phyloP scores from a whole-genome alignment of 495 filamentous ascomycete species.

The Aspergillus egyptiacus region DNA sequence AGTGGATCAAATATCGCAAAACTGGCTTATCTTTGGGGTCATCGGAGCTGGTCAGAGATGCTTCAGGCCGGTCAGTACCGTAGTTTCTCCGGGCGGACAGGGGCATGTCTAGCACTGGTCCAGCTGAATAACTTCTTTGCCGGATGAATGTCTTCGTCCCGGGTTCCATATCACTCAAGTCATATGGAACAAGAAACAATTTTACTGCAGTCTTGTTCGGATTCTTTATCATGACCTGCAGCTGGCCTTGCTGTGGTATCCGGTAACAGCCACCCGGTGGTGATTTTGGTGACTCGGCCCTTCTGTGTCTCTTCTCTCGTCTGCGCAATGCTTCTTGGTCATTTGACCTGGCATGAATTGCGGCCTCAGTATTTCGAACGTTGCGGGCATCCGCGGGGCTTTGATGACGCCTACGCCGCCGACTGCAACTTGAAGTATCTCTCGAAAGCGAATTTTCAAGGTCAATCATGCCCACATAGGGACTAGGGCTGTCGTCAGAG shows the following conservation, averaged over 20 bases:
- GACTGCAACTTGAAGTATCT: constrained; percentile 38
- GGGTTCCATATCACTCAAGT: constrained; percentile 89
- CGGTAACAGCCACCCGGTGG: constrained; percentile 85
- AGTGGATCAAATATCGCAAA: constrained; percentile 84
- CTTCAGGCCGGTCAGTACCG: constrained; percentile 39
- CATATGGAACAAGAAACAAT: constrained; percentile 90
- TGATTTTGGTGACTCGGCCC: constrained; percentile 63
- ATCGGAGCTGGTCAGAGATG: constrained; percentile 32
- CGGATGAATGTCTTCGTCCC: constrained; percentile 96
- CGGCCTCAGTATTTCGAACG: constrained; percentile 12
- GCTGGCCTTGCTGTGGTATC: constrained; percentile 89
- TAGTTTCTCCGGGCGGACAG: constrained; percentile 45
- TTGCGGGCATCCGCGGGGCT: constrained; percentile 36
- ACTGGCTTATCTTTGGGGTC: constrained; percentile 65
- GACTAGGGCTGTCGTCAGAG: constrained; percentile 80
- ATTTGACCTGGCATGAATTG: constrained; percentile 7
- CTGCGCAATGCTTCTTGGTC: constrained; percentile 27
- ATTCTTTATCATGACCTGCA: constrained; percentile 97
- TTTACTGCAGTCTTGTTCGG: constrained; percentile 96
- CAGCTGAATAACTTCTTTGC: constrained; percentile 88
- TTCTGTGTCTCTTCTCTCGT: constrained; percentile 50
- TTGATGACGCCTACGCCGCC: constrained; percentile 39
- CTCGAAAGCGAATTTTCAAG: constrained; percentile 67
- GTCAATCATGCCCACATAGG: constrained; percentile 93
- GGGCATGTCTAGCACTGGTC: constrained; percentile 72